Evolutionary conservation across 2,329 filamentous ascomycete genomes (phyloP).

Genomic region (Microsporum audouinii): DNA sequence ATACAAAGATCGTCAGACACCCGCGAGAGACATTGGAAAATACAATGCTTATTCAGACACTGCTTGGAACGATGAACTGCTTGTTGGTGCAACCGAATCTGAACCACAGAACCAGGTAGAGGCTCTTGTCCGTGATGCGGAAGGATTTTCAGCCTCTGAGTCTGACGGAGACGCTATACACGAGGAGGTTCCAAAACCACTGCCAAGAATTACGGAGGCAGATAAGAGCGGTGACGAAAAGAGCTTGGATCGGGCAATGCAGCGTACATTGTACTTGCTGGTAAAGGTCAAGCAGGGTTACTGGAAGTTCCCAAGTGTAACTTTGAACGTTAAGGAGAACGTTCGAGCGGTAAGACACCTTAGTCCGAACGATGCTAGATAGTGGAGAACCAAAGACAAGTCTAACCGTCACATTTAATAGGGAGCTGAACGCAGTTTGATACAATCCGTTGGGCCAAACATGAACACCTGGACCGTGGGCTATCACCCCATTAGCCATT

Average conservation of each 20-base stretch:
- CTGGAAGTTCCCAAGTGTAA: constrained; percentile 74
- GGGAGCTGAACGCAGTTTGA: constrained; percentile 70
- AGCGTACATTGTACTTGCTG: constrained; percentile 75
- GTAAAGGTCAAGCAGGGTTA: constrained; percentile 57
- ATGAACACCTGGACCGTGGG: constrained; percentile 99
- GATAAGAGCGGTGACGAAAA: constrained; percentile 62
- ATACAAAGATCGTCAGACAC: constrained; percentile 60
- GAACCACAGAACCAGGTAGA: constrained; percentile 55
- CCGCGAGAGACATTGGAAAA: constrained; percentile 71
- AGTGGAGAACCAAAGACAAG: not conserved
- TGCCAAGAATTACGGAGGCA: constrained; percentile 62
- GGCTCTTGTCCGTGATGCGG: constrained; percentile 62
- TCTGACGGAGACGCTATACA: constrained; percentile 31
- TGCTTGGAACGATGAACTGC: constrained; percentile 85
- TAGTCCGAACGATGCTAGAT: not conserved
- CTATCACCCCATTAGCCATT: constrained; percentile 75
- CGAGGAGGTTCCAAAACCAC: constrained; percentile 58
- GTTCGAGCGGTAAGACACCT: constrained; percentile 62
- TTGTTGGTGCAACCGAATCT: constrained; percentile 59
- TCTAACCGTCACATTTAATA: constrained; percentile 30
- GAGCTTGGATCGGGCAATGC: constrained; percentile 68
- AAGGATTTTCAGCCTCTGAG: constrained; percentile 34
- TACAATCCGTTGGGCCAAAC: constrained; percentile 70
- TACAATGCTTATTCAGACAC: constrained; percentile 65
- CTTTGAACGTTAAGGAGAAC: constrained; percentile 58